Base-by-base conservation (phyloP, 2,329 filamentous ascomycete species). In the Ophiocordyceps australis region DNA sequence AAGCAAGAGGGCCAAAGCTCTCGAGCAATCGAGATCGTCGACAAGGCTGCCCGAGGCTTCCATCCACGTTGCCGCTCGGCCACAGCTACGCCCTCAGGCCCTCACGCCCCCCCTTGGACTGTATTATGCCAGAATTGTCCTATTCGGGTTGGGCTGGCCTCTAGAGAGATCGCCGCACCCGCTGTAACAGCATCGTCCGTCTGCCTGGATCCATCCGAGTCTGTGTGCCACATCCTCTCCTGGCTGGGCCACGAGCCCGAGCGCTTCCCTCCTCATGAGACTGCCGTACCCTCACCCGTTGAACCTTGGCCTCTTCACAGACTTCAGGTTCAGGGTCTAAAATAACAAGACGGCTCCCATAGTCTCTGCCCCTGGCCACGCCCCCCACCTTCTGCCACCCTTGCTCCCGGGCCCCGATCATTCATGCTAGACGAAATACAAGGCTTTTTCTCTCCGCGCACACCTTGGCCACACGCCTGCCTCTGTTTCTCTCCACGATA, bases 161-260 rank as follows among this genome's bases (percentile, higher is more conserved):
- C 17, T 24, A 13, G n/a, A 13, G 14, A 31, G 32, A 36, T 35
- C 32, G 31, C 32, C 31, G 24, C 26, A 26, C 23, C 29, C 25
- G 30, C 22, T 24, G 30, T 20, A 24, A 28, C 29, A 30, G 22
- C 32, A 32, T 22, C 27, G 29, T 30, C 29, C 27, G 24, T 28
- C 23, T 23, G 31, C 20, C 21, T 9, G 25, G 29, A 30, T 33
- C 31, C 33, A 32, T 32, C 30, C 34, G 29, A 25, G 32, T 33
- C 29, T 36, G 34, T n/a, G n/a, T 34, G 32, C 25, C 29, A 31
- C 27, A 34, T 31, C 26, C 35, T 28, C 28, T 32, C 24, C 22
- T n/a, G n/a, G n/a, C n/a, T n/a, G n/a, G n/a, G 20, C 26, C 22
- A 26, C 21, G 27, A 18, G 35, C 35, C 31, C 34, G 30, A 35